Conservation (phyloP, 2,329 filamentous ascomycete genomes). For the Parascedosporium putredinis region DNA sequence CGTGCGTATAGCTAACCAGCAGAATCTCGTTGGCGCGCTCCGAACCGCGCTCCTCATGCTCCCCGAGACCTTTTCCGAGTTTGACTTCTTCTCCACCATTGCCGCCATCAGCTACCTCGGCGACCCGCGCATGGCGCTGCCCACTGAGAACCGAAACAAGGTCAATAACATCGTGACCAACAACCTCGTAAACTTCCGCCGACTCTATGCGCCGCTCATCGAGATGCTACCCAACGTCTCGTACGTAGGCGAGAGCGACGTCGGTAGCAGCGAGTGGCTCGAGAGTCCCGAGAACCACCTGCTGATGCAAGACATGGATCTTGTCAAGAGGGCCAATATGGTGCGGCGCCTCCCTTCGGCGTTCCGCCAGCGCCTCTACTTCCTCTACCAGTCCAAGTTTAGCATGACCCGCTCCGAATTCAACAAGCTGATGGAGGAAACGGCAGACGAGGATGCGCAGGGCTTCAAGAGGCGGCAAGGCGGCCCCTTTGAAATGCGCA, state of each 20-base stretch:
- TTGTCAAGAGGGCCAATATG: constrained; percentile 86
- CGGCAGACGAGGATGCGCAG: constrained; percentile 56
- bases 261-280: constrained; percentile 31
- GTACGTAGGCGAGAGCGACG: constrained; percentile 60
- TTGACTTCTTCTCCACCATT: constrained; percentile 81
- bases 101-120: constrained; percentile 89
- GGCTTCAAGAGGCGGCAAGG: constrained; percentile 65
- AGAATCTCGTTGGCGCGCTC: constrained; percentile 86
- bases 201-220: constrained; percentile 81
- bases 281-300: constrained; percentile 48
- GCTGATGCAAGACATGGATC: constrained; percentile 85
- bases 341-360: constrained; percentile 78
- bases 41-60: constrained; percentile 82
- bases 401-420: constrained; percentile 77
- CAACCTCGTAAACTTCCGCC: constrained; percentile 84
- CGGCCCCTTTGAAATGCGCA: constrained; percentile 75
- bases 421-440: constrained; percentile 70
- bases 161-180: constrained; percentile 88
- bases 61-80: constrained; percentile 74
- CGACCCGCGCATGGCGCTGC: constrained; percentile 88
- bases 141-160: constrained; percentile 84
- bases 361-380: constrained; percentile 86
- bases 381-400: constrained; percentile 87
- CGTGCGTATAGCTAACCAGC: constrained; percentile 88
- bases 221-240: constrained; percentile 80